Base-by-base conservation (phyloP, 1,139 yeast species). In the Waltiozyma sp. region DNA sequence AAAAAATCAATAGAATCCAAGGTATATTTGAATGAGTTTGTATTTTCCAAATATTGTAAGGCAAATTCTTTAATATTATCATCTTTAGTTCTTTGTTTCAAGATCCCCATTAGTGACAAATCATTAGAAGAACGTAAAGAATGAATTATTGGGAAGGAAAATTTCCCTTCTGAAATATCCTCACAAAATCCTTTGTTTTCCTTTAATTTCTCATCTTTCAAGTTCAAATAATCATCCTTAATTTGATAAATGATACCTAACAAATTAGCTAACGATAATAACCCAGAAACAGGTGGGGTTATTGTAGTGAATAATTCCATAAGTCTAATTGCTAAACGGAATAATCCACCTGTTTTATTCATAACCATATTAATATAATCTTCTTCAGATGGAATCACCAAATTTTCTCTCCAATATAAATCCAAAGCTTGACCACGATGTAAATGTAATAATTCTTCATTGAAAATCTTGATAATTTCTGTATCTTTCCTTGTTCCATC, bases 361-460 rank as follows among this genome's bases (percentile, higher is more conserved):
- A 75, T 75, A 16, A 84, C 94, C 96, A 89, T 89, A 39, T 70
- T 69, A 37, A 79, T 60, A 57, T 89, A 88, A 53, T 85, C 82
- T 6, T 67, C 67, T 48, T 82, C 83, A 1, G 69, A 63, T 0
- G 96, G 96, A 38, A 87, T 69, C 1, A 62, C 61, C 24, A 72
- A 54, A 18, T 69, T 64, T 49, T 88, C 96, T 49, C 96, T 68
- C 96, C 96, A 88, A 60, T 79, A 81, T 19, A 88, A 70, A 53
- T 88, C 97, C 46, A 82, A 64, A 0, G 95, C 95, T 64, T 88
- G 97, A 2, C 96, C 96, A 40, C 83, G 70, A 58, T 88, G 96
- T 46, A 89, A 64, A 52, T 82, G 79, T 42, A 84, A 61, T 76
- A 88, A 69, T 54, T 88, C 96, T 44, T 81, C 83, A 45, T 74